Evolutionary conservation across 768 basidiomycete genomes (phyloP).

Genomic region (Xerocomellus chrysenteron): DNA sequence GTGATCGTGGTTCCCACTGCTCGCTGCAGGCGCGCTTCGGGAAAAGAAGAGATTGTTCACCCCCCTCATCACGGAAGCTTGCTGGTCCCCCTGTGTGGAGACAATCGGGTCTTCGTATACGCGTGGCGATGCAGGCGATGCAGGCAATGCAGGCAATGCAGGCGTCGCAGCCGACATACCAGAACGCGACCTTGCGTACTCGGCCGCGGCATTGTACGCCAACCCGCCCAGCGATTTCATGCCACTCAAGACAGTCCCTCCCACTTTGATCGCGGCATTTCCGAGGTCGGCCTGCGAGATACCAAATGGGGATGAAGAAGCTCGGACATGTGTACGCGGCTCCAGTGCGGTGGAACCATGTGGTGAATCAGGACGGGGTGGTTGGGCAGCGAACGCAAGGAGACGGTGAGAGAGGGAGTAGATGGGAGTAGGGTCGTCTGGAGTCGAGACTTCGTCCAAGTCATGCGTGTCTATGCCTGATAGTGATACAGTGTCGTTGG

Average conservation of each 20-base stretch:
- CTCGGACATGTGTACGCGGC: slow-evolving; percentile 23
- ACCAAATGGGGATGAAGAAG: slow-evolving; percentile 28
- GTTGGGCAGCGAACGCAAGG: slow-evolving; percentile 54
- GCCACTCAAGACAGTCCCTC: slow-evolving; percentile 60
- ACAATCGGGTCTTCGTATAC: slow-evolving; percentile 10
- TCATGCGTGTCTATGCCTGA: slow-evolving; percentile 31
- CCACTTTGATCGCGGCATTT: slow-evolving; percentile 55
- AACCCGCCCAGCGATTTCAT: slow-evolving; percentile 63
- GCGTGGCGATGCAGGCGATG: slow-evolving; percentile 8
- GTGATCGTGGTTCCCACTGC: slow-evolving; percentile 11
- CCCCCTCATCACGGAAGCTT: slow-evolving; percentile 25
- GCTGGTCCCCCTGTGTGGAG: slow-evolving; percentile 22
- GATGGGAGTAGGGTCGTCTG: slow-evolving; percentile 43
- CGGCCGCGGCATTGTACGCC: slow-evolving; percentile 49
- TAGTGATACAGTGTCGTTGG: slow-evolving; percentile 41
- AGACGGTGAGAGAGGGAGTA: slow-evolving; percentile 63
- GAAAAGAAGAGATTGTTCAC: slow-evolving; percentile 50
- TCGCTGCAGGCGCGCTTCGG: slow-evolving; percentile 57
- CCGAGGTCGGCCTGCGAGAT: slow-evolving; percentile 51
- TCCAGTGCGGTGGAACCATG: slow-evolving; percentile 16
- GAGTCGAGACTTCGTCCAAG: slow-evolving; percentile 12
- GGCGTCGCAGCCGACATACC: slow-evolving; percentile 3
- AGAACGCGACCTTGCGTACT: slow-evolving; percentile 40
- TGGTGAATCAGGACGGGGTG: slow-evolving; percentile 28
- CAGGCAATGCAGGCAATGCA: slow-evolving; percentile 2